These are phyloP conservation scores for Apiospora aurea DNA, from an alignment of 2,329 filamentous ascomycete species.

Conservation along the genomic window DNA sequence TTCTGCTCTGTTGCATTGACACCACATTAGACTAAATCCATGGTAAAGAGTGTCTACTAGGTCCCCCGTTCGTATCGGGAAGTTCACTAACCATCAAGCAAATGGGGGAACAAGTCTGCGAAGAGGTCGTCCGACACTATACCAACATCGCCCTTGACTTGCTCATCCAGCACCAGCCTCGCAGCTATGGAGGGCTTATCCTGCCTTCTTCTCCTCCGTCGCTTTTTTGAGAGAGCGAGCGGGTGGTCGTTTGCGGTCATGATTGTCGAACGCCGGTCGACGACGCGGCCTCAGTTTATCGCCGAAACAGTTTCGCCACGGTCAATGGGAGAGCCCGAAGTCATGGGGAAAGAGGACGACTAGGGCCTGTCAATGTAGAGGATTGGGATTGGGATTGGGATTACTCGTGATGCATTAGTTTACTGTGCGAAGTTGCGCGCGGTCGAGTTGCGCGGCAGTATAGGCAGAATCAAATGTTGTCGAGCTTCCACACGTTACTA, in stretches of 20 bases:
- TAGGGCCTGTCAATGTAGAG: background rate
- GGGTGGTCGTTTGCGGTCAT: background rate
- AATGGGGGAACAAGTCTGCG: conserved; percentile 76
- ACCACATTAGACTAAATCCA: background rate
- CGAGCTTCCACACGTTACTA: conserved; percentile 7
- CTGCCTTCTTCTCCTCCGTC: conserved; percentile 60
- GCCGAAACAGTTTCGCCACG: conserved; percentile 5
- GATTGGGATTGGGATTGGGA: background rate
- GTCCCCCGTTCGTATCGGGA: conserved; percentile 13
- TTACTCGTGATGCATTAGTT: background rate
- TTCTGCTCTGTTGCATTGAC: conserved; percentile 35
- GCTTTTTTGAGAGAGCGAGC: background rate
- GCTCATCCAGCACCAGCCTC: conserved; percentile 83
- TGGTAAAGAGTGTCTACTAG: background rate
- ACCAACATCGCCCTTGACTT: conserved; percentile 84
- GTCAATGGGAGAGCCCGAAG: background rate
- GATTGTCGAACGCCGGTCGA: background rate
- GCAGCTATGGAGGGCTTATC: conserved; percentile 81
- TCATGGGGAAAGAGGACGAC: background rate
- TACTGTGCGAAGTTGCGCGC: background rate
- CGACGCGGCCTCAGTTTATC: background rate
- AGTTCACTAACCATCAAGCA: conserved; percentile 57
- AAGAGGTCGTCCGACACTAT: conserved; percentile 88
- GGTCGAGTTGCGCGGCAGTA: background rate
- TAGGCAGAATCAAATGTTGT: background rate